Percentiles rank a stretch among this genome's conserved stretches.
These are phyloP conservation scores for Ustulina deusta DNA, from an alignment of 2,329 filamentous ascomycete species.

Conservation along the genomic window DNA sequence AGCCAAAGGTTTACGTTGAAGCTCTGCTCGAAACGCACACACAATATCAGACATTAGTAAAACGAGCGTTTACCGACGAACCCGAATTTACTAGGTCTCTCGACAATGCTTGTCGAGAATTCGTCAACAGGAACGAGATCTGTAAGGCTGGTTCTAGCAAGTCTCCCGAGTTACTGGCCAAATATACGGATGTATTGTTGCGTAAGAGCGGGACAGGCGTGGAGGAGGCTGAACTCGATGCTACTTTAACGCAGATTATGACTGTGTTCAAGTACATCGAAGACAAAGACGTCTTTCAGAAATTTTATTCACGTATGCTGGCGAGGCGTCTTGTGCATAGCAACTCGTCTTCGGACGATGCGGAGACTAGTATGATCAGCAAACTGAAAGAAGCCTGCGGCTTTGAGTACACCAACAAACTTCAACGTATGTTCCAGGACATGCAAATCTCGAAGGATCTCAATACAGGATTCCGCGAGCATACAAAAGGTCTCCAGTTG, in stretches of 20 bases:
- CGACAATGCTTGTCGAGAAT: conserved; percentile 97
- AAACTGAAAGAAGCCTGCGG: conserved; percentile 98
- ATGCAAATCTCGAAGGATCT: conserved; percentile 99
- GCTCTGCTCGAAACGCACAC: conserved; percentile 93
- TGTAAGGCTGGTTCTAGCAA: conserved; percentile 94
- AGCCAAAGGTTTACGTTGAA: conserved; percentile 97
- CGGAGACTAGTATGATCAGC: conserved; percentile 99
- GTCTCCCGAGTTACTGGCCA: conserved; percentile 93
- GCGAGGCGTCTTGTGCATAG: conserved; percentile 94
- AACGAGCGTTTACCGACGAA: conserved; percentile 92
- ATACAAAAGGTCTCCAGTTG: conserved; percentile 72
- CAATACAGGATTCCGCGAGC: conserved; percentile 88
- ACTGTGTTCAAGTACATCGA: conserved; percentile 99
- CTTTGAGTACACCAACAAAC: conserved; percentile 99
- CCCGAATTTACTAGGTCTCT: conserved; percentile 96
- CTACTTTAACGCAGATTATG: conserved; percentile 92
- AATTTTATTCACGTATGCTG: conserved; percentile 97
- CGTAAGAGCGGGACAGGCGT: conserved; percentile 94
- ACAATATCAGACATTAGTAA: conserved; percentile 91
- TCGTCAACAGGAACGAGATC: conserved; percentile 96
- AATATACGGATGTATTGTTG: conserved; percentile 92
- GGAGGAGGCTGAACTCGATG: conserved; percentile 93
- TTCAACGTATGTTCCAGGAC: conserved; percentile 99
- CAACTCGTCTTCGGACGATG: conserved; percentile 95
- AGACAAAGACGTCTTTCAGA: conserved; percentile 99